phyloP scores from a whole-genome alignment of 2,329 filamentous ascomycete species.

The Alternaria triticina region DNA sequence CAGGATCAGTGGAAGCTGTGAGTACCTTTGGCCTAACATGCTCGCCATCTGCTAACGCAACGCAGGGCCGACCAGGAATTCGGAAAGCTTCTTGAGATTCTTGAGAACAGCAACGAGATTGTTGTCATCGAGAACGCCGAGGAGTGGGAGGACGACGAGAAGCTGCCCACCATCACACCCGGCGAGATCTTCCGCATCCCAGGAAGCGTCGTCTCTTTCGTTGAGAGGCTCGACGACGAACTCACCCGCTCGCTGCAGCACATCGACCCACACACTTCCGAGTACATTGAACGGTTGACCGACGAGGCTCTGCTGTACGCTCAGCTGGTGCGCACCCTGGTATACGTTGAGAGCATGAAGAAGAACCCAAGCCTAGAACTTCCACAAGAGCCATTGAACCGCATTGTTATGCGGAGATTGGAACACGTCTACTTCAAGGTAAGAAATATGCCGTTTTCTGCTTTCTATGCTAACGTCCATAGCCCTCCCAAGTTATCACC shows the following conservation, averaged over 20 bases:
- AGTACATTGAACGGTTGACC: conserved; percentile 94
- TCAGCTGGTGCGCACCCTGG: conserved; percentile 83
- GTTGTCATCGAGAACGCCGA: conserved; percentile 90
- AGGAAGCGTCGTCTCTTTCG: conserved; percentile 91
- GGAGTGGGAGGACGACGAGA: conserved; percentile 99
- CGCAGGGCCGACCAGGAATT: conserved; percentile 80
- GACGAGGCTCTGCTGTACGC: conserved; percentile 93
- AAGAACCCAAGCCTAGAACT: conserved; percentile 73
- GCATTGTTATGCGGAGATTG: conserved; percentile 88
- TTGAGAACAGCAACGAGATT: conserved; percentile 80
- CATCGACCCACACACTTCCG: conserved; percentile 97
- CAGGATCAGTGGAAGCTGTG: conserved; percentile 93
- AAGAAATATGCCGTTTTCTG: conserved; percentile 26
- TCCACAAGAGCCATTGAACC: conserved; percentile 87
- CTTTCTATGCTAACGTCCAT: conserved; percentile 26
- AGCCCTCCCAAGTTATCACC: conserved; percentile 88
- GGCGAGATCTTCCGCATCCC: conserved; percentile 89
- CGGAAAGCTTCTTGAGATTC: conserved; percentile 73
- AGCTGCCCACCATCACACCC: conserved; percentile 74
- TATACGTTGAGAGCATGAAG: conserved; percentile 85
- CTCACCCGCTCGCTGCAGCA: conserved; percentile 95
- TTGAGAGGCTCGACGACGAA: conserved; percentile 95
- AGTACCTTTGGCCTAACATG: conserved; percentile 23
- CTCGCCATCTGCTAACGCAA: conserved; percentile 11
- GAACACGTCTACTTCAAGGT: conserved; percentile 99